Conservation (phyloP, 352 stramenopile species). For the Globisporangium spinosum region DNA sequence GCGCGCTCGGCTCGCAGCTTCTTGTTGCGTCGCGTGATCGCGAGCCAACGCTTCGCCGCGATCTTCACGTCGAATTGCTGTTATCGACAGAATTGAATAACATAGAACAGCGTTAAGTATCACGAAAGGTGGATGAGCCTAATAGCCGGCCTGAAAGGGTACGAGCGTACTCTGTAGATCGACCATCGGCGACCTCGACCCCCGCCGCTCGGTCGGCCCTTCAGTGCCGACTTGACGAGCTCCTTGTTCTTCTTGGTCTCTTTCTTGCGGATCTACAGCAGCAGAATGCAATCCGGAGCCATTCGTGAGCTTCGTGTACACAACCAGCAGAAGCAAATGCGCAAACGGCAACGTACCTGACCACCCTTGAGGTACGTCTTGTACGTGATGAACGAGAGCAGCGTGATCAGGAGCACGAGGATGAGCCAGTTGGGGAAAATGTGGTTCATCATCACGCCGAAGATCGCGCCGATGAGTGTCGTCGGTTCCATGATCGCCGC, state of each 20-base stretch:
- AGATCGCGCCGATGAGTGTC: conserved; percentile 74
- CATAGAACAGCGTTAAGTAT: background rate
- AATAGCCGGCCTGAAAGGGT: background rate
- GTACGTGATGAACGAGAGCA: conserved; percentile 76
- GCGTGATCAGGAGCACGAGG: conserved; percentile 62
- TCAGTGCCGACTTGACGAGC: conserved; percentile 50
- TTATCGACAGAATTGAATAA: background rate
- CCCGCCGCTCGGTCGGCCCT: conserved; percentile 39
- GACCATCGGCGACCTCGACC: conserved; percentile 55
- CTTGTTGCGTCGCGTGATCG: conserved; percentile 56
- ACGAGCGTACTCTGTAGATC: conserved; percentile 50
- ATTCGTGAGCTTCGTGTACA: background rate
- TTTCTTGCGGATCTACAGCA: conserved; percentile 45
- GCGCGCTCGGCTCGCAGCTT: conserved; percentile 34
- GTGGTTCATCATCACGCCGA: conserved; percentile 83
- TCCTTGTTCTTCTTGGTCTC: conserved; percentile 42
- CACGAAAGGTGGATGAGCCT: no score
- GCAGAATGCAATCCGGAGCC: background rate
- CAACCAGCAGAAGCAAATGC: background rate
- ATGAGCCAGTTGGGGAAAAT: conserved; percentile 85
- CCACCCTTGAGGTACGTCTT: conserved; percentile 68
- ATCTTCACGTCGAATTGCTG: conserved; percentile 67
- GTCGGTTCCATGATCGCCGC: conserved; percentile 98
- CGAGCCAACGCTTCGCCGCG: conserved; percentile 58
- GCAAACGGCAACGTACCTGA: conserved; percentile 30